Evolutionary conservation across 352 stramenopile genomes (phyloP).

Genomic region (Globisporangium spinosum): DNA sequence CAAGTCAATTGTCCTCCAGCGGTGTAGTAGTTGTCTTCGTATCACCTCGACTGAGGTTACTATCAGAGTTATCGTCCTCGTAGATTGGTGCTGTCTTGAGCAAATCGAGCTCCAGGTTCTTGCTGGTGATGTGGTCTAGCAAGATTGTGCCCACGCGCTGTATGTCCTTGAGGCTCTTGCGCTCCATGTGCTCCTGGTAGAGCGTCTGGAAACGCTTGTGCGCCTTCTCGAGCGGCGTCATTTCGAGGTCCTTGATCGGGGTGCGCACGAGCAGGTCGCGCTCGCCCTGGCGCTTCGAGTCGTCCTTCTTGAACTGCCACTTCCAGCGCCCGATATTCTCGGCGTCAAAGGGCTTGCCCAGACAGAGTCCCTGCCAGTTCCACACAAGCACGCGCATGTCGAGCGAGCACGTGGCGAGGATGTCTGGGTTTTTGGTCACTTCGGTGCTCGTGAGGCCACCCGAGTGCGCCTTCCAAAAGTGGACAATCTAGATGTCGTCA

Average conservation of each 20-base stretch:
- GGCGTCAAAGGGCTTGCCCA: constrained; percentile 62
- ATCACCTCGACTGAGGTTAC: background rate
- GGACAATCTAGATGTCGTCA: constrained; percentile 10
- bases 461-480: constrained; percentile 44
- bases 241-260: constrained; percentile 45
- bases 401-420: constrained; percentile 55
- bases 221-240: constrained; percentile 40
- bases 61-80: background rate
- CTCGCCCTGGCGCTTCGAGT: constrained; percentile 43
- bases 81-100: constrained; percentile 25
- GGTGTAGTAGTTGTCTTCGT: too few relatives aligned
- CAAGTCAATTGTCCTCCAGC: background rate
- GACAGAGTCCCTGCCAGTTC: constrained; percentile 55
- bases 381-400: constrained; percentile 71
- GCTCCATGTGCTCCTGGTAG: constrained; percentile 47
- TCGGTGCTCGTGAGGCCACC: constrained; percentile 57
- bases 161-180: constrained; percentile 44
- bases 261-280: constrained; percentile 33
- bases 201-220: constrained; percentile 35
- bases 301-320: constrained; percentile 60
- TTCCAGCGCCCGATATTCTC: constrained; percentile 42
- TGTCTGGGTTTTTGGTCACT: constrained; percentile 52
- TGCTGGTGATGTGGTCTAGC: constrained; percentile 65
- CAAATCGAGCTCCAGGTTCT: constrained; percentile 49
- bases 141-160: constrained; percentile 47